Percentiles rank a stretch among this genome's conserved stretches.
These are phyloP conservation scores for Lithocarpus polystachyus DNA, from an alignment of 306 rosid species.

Conservation along the genomic window DNA sequence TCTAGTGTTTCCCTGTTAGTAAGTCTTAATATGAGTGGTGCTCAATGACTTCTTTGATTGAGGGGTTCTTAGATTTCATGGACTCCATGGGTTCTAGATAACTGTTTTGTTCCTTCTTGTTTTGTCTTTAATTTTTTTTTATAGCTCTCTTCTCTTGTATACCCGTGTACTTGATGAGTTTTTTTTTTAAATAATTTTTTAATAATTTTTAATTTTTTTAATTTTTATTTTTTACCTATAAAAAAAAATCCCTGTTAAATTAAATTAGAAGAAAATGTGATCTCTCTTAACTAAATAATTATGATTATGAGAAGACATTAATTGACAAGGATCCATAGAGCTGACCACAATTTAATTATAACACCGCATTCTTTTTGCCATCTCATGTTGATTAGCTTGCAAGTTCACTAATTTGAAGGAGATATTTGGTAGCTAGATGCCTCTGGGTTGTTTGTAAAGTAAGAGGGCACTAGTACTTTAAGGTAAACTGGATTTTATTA, in stretches of 20 bases:
- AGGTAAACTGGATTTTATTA: neutral
- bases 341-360: neutral
- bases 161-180: too few relatives aligned
- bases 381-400: neutral
- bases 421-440: neutral
- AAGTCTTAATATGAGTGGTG: too few relatives aligned
- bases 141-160: too few relatives aligned
- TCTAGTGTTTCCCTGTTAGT: too few relatives aligned
- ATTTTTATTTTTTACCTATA: neutral
- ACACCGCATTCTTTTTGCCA: neutral
- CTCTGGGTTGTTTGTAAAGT: neutral
- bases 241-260: too few relatives aligned
- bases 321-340: neutral
- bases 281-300: neutral
- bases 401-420: neutral
- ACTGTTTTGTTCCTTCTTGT: too few relatives aligned
- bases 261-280: neutral
- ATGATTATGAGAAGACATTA: neutral
- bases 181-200: too few relatives aligned
- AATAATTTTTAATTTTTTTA: too few relatives aligned
- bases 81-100: too few relatives aligned
- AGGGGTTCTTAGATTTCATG: too few relatives aligned
- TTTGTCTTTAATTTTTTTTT: too few relatives aligned
- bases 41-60: too few relatives aligned
- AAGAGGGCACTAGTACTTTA: neutral